Evolutionary conservation across 1,139 yeast species (phyloP).

Genomic region (Yamadazyma oceani): DNA sequence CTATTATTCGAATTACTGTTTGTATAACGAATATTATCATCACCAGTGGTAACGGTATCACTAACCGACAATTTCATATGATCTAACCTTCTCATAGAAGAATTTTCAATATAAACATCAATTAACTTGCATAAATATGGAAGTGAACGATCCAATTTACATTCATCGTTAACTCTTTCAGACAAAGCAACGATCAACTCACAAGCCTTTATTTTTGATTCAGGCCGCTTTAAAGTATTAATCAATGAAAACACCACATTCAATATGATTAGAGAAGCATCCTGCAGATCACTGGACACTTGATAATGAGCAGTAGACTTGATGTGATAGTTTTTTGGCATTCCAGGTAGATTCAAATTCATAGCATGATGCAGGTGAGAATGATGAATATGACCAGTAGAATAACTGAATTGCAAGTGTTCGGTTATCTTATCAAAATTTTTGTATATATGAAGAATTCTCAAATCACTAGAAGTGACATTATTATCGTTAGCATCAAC

Average conservation of each 20-base stretch:
- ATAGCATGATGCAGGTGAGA: constrained; percentile 17
- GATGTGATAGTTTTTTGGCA: constrained; percentile 43
- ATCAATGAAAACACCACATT: constrained; percentile 64
- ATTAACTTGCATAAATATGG: constrained; percentile 66
- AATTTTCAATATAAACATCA: constrained; percentile 32
- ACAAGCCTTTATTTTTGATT: constrained; percentile 67
- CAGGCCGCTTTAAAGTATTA: constrained; percentile 62
- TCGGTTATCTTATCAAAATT: constrained; percentile 55
- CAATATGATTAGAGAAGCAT: constrained; percentile 63
- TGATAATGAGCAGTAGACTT: constrained; percentile 27
- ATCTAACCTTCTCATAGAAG: constrained; percentile 6
- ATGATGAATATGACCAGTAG: constrained; percentile 1
- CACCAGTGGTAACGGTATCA: neutral
- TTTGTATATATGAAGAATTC: constrained; percentile 57
- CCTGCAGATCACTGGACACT: constrained; percentile 27
- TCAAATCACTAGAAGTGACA: constrained; percentile 50
- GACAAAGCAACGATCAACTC: constrained; percentile 76
- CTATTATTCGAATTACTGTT: constrained; percentile 1
- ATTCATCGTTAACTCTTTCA: constrained; percentile 77
- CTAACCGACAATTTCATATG: neutral
- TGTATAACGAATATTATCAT: neutral
- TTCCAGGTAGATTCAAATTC: constrained; percentile 51
- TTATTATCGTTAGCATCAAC: constrained; percentile 22
- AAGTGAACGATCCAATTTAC: constrained; percentile 78
- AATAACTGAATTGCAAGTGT: constrained; percentile 45